Conservation (phyloP, 768 basidiomycete genomes). For the Boletus rubroflammeus region DNA sequence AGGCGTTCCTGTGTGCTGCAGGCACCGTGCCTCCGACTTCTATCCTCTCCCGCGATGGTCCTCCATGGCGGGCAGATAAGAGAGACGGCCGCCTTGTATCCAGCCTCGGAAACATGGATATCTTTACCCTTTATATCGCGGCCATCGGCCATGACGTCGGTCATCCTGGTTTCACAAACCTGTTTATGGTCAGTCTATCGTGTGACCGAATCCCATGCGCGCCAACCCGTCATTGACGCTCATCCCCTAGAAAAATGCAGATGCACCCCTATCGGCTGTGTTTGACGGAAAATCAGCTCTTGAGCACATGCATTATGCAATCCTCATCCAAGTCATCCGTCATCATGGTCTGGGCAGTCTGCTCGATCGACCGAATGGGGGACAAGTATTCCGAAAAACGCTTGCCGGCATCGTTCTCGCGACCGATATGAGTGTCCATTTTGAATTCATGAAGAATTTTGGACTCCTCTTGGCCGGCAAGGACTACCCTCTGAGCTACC, state of each 20-base stretch:
- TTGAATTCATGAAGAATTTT: constrained; percentile 75
- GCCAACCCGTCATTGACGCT: constrained; percentile 1
- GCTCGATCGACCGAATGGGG: constrained; percentile 51
- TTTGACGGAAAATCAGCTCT: constrained; percentile 89
- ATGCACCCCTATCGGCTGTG: constrained; percentile 80
- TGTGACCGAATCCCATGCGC: not conserved
- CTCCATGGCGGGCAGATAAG: constrained; percentile 38
- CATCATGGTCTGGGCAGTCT: constrained; percentile 71
- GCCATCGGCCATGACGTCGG: constrained; percentile 98
- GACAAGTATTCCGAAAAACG: constrained; percentile 59
- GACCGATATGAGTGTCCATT: constrained; percentile 94
- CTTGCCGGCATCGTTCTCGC: constrained; percentile 82
- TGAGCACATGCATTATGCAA: constrained; percentile 86
- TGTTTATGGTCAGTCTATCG: constrained; percentile 74
- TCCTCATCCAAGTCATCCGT: constrained; percentile 77
- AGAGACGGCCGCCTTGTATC: constrained; percentile 36
- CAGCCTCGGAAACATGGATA: constrained; percentile 58
- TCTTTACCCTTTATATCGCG: constrained; percentile 83
- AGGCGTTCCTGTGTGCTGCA: constrained; percentile 76
- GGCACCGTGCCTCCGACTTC: constrained; percentile 78
- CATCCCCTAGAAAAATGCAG: constrained; percentile 78
- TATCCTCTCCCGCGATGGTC: constrained; percentile 43
- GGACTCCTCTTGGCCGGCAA: constrained; percentile 43
- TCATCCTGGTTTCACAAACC: constrained; percentile 91
- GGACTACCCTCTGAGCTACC: constrained; percentile 38